Base-by-base conservation (phyloP, 257 asterid genomes). In the Salvia miltiorrhiza region DNA sequence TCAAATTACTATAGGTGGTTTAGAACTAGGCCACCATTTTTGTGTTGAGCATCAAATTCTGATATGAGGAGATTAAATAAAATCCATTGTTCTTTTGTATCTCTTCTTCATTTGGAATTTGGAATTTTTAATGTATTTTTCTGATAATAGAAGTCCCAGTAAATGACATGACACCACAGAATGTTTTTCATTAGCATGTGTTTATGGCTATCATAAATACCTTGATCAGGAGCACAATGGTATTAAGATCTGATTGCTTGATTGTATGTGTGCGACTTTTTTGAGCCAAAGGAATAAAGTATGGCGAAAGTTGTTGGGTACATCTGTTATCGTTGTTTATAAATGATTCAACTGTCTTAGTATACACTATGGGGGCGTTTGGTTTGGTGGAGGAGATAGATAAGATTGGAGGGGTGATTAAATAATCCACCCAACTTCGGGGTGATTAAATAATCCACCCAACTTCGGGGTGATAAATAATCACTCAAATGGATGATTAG, bases 131-230 rank as follows among this genome's bases (percentile, higher is more conserved):
- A 21, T 33, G 30, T 60, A 41, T 35, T 59, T 14, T 23, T 52
- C 59, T 54, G 59, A 60, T 45, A 61, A 26, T 62, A 16, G 16
- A 20, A 41, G 49, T 63, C 40, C 47, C 23, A 24, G 50, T 37
- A 49, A 52, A 67, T 12, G 56, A 44, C 41, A 47, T n/a, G n/a
- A n/a, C n/a, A n/a, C 24, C 73, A 30, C 30, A 26, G 53, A 39
- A 62, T 19, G 54, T 56, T 64, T 41, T 49, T 66, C 52, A 61
- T 19, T 73, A 60, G 54, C 35, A 20, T n/a, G 43, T 16, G 57
- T 23, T 52, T 55, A 50, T 50, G 30, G 69, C 39, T 21, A 39
- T 35, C 75, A 28, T 48, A 19, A 40, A 24, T 64, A 3, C 65
- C 45, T 32, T 49, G 59, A 69, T 65, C 23, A 44, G 56, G 35